Percentiles rank a stretch among this genome's conserved stretches.
Conservation (phyloP, 2,329 filamentous ascomycete species). For the Botrytis sinoallii region DNA sequence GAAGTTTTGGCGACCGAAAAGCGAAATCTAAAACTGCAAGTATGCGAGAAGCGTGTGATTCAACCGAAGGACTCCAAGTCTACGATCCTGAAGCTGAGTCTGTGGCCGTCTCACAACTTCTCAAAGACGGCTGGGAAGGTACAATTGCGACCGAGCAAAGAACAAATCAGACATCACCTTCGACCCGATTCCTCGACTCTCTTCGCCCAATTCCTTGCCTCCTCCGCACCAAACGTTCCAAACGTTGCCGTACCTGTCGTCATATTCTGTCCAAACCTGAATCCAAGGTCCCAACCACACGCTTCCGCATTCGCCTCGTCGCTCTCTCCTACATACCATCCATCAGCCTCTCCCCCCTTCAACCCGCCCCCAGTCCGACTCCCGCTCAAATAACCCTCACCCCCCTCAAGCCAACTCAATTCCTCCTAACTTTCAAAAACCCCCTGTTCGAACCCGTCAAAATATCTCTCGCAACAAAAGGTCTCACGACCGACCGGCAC, state of each 20-base stretch:
- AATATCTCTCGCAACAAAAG: slow-evolving; percentile 82
- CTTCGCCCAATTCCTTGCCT: slow-evolving; percentile 79
- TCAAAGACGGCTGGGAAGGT: slow-evolving; percentile 58
- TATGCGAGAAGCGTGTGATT: slow-evolving; percentile 75
- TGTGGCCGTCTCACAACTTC: slow-evolving; percentile 51
- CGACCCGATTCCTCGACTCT: slow-evolving; percentile 62
- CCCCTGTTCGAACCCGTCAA: slow-evolving; percentile 89
- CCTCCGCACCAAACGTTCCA: slow-evolving; percentile 87
- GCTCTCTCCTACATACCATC: slow-evolving; percentile 85
- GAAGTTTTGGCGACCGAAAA: slow-evolving; percentile 60
- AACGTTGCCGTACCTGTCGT: slow-evolving; percentile 86
- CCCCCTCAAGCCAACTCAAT: slow-evolving; percentile 61
- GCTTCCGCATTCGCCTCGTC: slow-evolving; percentile 89
- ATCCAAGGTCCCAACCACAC: slow-evolving; percentile 80
- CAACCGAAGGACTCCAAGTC: slow-evolving; percentile 68
- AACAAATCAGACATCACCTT: slow-evolving; percentile 48
- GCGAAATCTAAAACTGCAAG: slow-evolving; percentile 63
- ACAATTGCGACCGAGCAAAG: slow-evolving; percentile 56
- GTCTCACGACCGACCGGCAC: slow-evolving; percentile 72
- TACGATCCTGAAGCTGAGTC: slow-evolving; percentile 52
- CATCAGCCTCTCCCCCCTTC: slow-evolving; percentile 67
- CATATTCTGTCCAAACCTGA: slow-evolving; percentile 96
- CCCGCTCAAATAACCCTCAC: slow-evolving; percentile 23
- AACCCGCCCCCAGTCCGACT: slow-evolving; percentile 31
- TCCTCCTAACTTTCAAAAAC: slow-evolving; percentile 86